Percentiles rank a stretch among this genome's conserved stretches.
Evolutionary conservation across 1,139 yeast genomes (phyloP).

Genomic region (Hansenula lynferdii): DNA sequence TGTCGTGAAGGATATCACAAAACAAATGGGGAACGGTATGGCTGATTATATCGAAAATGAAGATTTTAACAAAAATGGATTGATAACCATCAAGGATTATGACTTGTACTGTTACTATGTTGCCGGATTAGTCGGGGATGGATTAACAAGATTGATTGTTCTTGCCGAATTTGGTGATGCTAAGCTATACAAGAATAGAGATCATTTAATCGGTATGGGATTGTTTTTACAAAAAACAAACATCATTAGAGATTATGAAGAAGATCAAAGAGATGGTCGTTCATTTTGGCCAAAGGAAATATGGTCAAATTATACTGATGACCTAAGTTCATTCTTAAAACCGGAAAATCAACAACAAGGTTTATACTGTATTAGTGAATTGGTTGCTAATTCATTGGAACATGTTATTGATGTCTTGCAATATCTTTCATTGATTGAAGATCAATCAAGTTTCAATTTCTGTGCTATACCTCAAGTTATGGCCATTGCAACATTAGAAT

Average conservation of each 20-base stretch:
- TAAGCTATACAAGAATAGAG: constrained; percentile 45
- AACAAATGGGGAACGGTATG: constrained; percentile 96
- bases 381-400: constrained; percentile 72
- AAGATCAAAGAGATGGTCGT: constrained; percentile 88
- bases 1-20: constrained; percentile 71
- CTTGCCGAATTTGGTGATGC: constrained; percentile 60
- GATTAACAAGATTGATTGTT: constrained; percentile 76
- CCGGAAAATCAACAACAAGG: constrained; percentile 48
- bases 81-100: constrained; percentile 72
- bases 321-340: constrained; percentile 53
- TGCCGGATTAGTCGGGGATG: constrained; percentile 98
- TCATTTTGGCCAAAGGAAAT: constrained; percentile 96
- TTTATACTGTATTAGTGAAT: constrained; percentile 71
- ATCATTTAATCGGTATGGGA: constrained; percentile 84
- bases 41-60: constrained; percentile 86
- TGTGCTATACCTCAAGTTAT: constrained; percentile 98
- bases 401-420: constrained; percentile 77
- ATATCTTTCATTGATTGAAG: constrained; percentile 73
- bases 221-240: constrained; percentile 91
- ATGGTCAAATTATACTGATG: constrained; percentile 76
- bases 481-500: constrained; percentile 93
- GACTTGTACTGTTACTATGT: constrained; percentile 94
- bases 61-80: constrained; percentile 73
- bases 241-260: constrained; percentile 92
- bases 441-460: constrained; percentile 81